Evolutionary conservation across 2,329 filamentous ascomycete genomes (phyloP), one percentile per base, ranked within the genome.

Genomic region (Exophiala sideris): DNA sequence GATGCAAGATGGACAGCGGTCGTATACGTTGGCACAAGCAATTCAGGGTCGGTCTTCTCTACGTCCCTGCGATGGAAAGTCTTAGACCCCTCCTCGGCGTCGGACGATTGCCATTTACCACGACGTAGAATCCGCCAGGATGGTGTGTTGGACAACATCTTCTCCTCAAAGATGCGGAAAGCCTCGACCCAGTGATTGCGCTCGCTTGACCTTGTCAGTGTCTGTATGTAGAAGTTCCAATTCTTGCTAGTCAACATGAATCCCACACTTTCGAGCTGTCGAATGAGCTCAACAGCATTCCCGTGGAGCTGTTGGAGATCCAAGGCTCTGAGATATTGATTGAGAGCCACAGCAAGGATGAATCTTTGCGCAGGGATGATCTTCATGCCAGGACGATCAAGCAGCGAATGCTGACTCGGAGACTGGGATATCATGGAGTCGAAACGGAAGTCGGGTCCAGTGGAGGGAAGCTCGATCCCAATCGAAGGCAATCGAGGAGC

Each of bases 141-240:
- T 9, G 81, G 80, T 81, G 91, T 96, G 33, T 81, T 77, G 1
- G 81, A 79, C 81, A 96, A 95, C 51, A 97, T 84, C 56, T 83
- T 82, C 21, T 77, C 72, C 73, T 97, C 92, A 67, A 88, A 92
- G 48, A 85, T 72, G 18, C 73, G 67, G 71, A 94, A 95, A 35
- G 91, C 91, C 16, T 67, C 59, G 10, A 70, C 20, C 49, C 71
- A 69, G 53, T 86, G 77, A 45, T 82, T 71, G 63, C 80, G 79
- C 42, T 79, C 76, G 42, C 79, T 78, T 50, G 83, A 76, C 11
- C 77, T 73, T 20, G 84, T 82, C 24, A 96, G 81, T 47, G 79
- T 71, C 63, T 87, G 82, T 51, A 96, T 79, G 60, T 88, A 85
- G 47, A 81, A 77, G 67, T 95, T 94, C 90, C 90, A 95, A 62